Evolutionary conservation across 495 filamentous ascomycete genomes (phyloP), one percentile per base, ranked within the genome.

Genomic region (Hypoxylon fragiforme): DNA sequence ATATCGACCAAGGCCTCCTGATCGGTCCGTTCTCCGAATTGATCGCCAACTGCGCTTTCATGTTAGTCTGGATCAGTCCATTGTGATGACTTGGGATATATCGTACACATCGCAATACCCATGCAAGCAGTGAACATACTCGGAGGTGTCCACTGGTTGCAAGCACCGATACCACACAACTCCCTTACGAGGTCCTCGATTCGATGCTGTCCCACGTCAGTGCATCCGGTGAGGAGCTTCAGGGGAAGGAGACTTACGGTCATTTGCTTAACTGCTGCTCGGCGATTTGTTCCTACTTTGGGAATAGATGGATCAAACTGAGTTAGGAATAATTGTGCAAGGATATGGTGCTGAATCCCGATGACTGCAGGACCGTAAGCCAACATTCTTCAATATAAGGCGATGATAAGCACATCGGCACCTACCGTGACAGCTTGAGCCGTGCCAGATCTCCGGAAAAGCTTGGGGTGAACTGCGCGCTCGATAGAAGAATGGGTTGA

Each of bases 41-140:
- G 70, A 39, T 78, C 74, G 0, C 78, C 78, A 43, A 77, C 76
- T 77, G 56, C 4, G 24, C 4, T n/a, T n/a, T n/a, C 44, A 44
- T 15, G 5, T 35, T 45, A 39, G 14, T 48, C 65, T 41, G 64
- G 57, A 28, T 44, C 14, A 13, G 22, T n/a, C 9, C 9, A 7
- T 4, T 45, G 7, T 44, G 12, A 14, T 31, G 40, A 26, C 14
- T 15, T 30, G 41, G 44, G 38, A n/a, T n/a, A 66, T 21, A 19
- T 26, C 75, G 61, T 67, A 80, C 77, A 78, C 48, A 75, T 73
- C 1, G 73, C 68, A 45, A 81, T 80, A 3, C 74, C 75, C 71
- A 81, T 79, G 18, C 75, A 79, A 3, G 77, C 76, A 1, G 77
- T 81, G 44, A 81, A 81, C 68, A 78, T 77, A 43, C 73, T 69